These are phyloP conservation scores for Xylariaceae sp. DNA, from an alignment of 2,329 filamentous ascomycete genomes.

Conservation along the genomic window DNA sequence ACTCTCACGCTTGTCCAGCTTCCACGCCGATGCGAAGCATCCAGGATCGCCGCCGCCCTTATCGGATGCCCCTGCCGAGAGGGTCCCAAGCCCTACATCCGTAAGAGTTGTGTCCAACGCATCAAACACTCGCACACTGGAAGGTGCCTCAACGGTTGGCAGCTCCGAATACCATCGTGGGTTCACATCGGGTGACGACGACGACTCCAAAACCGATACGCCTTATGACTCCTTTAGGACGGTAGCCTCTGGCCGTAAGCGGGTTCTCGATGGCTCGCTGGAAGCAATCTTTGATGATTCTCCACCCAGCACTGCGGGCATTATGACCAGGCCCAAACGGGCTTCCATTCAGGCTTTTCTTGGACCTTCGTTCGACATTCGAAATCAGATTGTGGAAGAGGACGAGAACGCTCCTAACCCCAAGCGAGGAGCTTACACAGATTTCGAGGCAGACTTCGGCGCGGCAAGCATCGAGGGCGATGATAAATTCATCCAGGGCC, in stretches of 20 bases:
- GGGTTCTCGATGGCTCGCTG: slow-evolving; percentile 63
- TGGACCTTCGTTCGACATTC: slow-evolving; percentile 48
- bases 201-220: slow-evolving; percentile 57
- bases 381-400: slow-evolving; percentile 56
- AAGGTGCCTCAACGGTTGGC: slow-evolving; percentile 59
- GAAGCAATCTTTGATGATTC: slow-evolving; percentile 81
- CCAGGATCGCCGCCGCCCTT: slow-evolving; percentile 41
- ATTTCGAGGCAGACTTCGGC: slow-evolving; percentile 24
- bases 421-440: slow-evolving; percentile 35
- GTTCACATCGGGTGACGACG: slow-evolving; percentile 64
- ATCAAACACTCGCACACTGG: slow-evolving; percentile 34
- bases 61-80: slow-evolving; percentile 26
- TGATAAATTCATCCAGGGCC: slow-evolving; percentile 20
- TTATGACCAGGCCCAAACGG: slow-evolving; percentile 45
- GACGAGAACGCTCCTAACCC: slow-evolving; percentile 54
- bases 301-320: slow-evolving; percentile 53
- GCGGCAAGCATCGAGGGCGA: slow-evolving; percentile 19
- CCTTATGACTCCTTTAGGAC: slow-evolving; percentile 73
- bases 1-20: slow-evolving; percentile 48
- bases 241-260: slow-evolving; percentile 59
- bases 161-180: slow-evolving; percentile 67
- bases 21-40: slow-evolving; percentile 48
- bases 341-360: slow-evolving; percentile 56
- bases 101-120: slow-evolving; percentile 25
- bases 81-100: slow-evolving; percentile 12